Evolutionary conservation across 192 early-diverging fungal genomes (phyloP).

Genomic region (Pecoramyces ruminantium): DNA sequence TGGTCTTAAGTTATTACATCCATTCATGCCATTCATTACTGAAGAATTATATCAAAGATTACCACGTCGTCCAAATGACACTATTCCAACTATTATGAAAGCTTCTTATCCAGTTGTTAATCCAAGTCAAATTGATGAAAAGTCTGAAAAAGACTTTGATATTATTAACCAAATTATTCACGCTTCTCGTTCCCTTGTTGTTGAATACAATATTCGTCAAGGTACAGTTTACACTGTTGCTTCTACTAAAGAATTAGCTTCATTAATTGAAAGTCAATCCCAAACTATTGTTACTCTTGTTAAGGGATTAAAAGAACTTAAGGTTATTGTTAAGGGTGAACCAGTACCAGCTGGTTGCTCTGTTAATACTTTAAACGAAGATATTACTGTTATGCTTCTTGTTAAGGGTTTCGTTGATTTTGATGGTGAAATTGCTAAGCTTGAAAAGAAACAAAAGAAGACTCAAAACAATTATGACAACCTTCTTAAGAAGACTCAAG

Average conservation of each 20-base stretch:
- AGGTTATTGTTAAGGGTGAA: constrained; percentile 28
- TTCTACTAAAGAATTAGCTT: constrained; percentile 14
- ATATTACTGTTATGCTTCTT: constrained; percentile 54
- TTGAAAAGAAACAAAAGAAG: constrained; percentile 60
- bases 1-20: constrained; percentile 82
- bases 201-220: constrained; percentile 52
- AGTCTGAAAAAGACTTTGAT: constrained; percentile 67
- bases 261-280: constrained; percentile 35
- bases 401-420: constrained; percentile 62
- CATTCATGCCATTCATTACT: constrained; percentile 97
- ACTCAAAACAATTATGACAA: constrained; percentile 19
- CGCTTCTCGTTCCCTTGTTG: constrained; percentile 56
- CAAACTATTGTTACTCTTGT: constrained; percentile 49
- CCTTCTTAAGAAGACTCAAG: constrained; percentile 40
- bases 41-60: constrained; percentile 97
- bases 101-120: constrained; percentile 33
- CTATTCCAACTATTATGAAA: constrained; percentile 48
- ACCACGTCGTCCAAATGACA: constrained; percentile 58
- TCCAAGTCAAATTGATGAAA: constrained; percentile 14
- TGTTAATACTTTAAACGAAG: constrained; percentile 46
- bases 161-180: constrained; percentile 56
- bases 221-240: constrained; percentile 40
- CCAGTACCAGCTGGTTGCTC: constrained; percentile 65
- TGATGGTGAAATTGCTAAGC: constrained; percentile 63
- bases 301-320: constrained; percentile 54